Base-by-base conservation (phyloP, 441 rosid species). In the Metrosideros polymorpha region DNA sequence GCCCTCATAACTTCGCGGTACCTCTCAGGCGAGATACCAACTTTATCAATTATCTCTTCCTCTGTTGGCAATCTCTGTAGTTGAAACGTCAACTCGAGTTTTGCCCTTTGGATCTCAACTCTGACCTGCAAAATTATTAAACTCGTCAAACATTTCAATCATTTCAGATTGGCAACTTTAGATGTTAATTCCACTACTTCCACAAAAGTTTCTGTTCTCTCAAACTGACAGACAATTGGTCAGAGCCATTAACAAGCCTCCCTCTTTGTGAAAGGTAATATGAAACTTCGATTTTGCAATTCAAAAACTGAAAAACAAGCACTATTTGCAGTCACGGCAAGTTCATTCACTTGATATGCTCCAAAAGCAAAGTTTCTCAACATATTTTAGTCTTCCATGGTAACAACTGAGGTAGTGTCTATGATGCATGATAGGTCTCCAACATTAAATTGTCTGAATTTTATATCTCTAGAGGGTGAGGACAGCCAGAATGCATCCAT, bases 1-100 rank as follows among this genome's bases (percentile, higher is more conserved):
- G 98, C 98, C 84, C 90, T 96, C 91, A 89, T 89, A 51, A 97
- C 98, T 89, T 95, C 97, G 2, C 85, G 93, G 90, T 95, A 96
- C 91, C 98, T 94, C 88, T 94, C 94, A 30, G 91, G 95, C 35
- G 99, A 89, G 52, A 97, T 95, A 49, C 95, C 93, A 39, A 93
- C 94, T 55, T 87, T 92, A 85, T 93, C 82, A 2, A 93, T 85
- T 79, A 96, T 87, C 89, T 97, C 99, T 32, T 93, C 92, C 71
- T 93, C 96, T 54, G 96, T 94, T 12, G 99, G 98, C 57, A 88
- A 49, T 82, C 98, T 93, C 32, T 93, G 92, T 43, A 92, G 92
- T 90, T 95, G 93, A 90, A 93, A 93, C 87, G 89, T 84, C 83
- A 96, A 87, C 88, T 94, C 95, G n/a, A 91, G 91, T 91, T 92